phyloP scores from a whole-genome alignment of 2,329 filamentous ascomycete species.

The Phialophora expanda region DNA sequence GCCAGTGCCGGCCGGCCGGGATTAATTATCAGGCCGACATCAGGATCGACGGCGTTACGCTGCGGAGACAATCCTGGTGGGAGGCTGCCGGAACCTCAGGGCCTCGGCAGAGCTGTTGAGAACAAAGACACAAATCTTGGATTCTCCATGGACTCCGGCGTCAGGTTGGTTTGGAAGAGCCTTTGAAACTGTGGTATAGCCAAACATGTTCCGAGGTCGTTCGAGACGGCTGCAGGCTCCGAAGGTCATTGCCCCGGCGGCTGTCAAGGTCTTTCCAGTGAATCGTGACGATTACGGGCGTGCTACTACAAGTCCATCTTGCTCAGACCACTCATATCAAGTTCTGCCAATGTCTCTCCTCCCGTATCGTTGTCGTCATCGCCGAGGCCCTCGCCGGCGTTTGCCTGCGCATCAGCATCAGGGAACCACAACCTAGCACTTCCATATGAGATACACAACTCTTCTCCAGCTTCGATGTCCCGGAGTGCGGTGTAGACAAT shows the following conservation, averaged over 20 bases:
- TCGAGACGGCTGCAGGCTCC: not conserved
- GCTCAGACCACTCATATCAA: slow-evolving; percentile 35
- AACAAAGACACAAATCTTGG: not conserved
- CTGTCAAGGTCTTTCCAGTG: not conserved
- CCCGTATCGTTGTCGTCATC: slow-evolving; percentile 22
- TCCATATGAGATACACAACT: slow-evolving; percentile 53
- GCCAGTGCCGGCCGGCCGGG: slow-evolving; percentile 1
- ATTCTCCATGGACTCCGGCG: not conserved
- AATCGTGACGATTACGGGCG: not conserved
- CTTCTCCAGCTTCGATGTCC: slow-evolving; percentile 56
- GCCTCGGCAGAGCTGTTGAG: not conserved
- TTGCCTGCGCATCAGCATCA: slow-evolving; percentile 36
- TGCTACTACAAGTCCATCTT: slow-evolving; percentile 29
- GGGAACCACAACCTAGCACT: slow-evolving; percentile 40
- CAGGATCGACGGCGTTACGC: slow-evolving; percentile 11
- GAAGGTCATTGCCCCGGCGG: not conserved
- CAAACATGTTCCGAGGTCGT: not conserved
- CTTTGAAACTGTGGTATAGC: not conserved
- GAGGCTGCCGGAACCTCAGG: not conserved
- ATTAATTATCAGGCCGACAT: slow-evolving; percentile 8
- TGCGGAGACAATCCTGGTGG: not conserved
- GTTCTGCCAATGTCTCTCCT: slow-evolving; percentile 24
- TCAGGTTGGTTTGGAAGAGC: not conserved
- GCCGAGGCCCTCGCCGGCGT: not conserved
- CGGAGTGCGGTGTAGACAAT: slow-evolving; percentile 56